Percentiles rank a stretch among this genome's conserved stretches.
Conservation (phyloP, 225 moss, liverwort and hornwort genomes). For the Antitrichia curtipendula region DNA sequence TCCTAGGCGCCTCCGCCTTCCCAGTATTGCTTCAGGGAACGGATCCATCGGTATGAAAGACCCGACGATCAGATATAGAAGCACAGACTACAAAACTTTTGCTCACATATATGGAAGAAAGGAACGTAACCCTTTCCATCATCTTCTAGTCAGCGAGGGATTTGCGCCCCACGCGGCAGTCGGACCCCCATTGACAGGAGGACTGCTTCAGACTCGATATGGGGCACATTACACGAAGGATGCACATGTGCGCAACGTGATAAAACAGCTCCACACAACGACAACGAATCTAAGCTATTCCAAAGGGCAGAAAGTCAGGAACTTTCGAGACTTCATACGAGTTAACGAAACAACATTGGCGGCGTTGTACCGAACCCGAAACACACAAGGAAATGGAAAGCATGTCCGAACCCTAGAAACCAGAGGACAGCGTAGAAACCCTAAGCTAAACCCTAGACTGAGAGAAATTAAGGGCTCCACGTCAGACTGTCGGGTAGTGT, state of each 20-base stretch:
- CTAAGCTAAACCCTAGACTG: neutral
- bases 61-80: slow-evolving; percentile 25
- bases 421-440: rapidly evolving
- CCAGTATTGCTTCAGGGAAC: slow-evolving; percentile 18
- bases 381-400: rapidly evolving
- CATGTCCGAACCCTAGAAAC: rapidly evolving
- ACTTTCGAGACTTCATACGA: rapidly evolving
- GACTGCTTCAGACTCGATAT: slow-evolving; percentile 32
- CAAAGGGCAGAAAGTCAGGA: rapidly evolving
- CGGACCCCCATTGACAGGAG: neutral
- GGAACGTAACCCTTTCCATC: neutral
- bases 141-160: slow-evolving; percentile 3
- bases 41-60: slow-evolving; percentile 8
- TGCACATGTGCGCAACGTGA: rapidly evolving
- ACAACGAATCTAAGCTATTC: too few species aligned
- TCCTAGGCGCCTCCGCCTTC: slow-evolving; percentile 7
- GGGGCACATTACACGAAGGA: neutral
- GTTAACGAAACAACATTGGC: rapidly evolving
- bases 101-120: neutral
- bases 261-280: neutral
- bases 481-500: slow-evolving; percentile 21
- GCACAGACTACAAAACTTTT: neutral
- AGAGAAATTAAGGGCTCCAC: neutral
- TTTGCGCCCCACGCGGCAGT: slow-evolving; percentile 27
- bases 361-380: rapidly evolving